Percentiles rank a stretch among this genome's conserved stretches.
These are phyloP conservation scores for Carex pumila DNA, from an alignment of 176 grass and related monocot species.

Conservation along the genomic window DNA sequence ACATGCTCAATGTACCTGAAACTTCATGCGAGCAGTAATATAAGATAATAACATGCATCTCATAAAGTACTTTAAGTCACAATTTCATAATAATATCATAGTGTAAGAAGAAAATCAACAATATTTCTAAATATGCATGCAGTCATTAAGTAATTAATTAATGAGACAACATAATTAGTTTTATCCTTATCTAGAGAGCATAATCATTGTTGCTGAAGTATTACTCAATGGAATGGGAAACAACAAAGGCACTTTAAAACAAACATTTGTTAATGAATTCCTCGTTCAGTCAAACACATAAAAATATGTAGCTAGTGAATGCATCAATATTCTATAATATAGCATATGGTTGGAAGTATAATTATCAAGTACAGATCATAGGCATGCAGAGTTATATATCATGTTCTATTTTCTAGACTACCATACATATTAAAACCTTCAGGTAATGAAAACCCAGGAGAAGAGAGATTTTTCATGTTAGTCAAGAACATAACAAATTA, in stretches of 20 bases:
- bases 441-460: neutral
- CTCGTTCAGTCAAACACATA: neutral
- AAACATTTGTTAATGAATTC: neutral
- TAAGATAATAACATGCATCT: no score
- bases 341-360: neutral
- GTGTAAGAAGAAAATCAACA: no score
- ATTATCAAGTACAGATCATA: constrained; percentile 4
- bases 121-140: neutral
- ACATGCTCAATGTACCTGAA: no score
- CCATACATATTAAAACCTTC: neutral
- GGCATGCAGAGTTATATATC: no score
- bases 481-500: neutral
- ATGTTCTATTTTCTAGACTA: neutral
- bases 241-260: neutral
- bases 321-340: neutral
- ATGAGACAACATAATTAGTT: neutral
- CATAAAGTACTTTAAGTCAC: no score
- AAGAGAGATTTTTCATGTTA: neutral
- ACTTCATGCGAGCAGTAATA: no score
- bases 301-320: neutral
- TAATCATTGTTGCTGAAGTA: neutral
- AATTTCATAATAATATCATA: no score
- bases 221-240: neutral
- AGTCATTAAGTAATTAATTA: neutral
- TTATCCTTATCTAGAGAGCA: neutral